Evolutionary conservation across 805 yeast species (phyloP).

Genomic region (Blastobotrys parvus): DNA sequence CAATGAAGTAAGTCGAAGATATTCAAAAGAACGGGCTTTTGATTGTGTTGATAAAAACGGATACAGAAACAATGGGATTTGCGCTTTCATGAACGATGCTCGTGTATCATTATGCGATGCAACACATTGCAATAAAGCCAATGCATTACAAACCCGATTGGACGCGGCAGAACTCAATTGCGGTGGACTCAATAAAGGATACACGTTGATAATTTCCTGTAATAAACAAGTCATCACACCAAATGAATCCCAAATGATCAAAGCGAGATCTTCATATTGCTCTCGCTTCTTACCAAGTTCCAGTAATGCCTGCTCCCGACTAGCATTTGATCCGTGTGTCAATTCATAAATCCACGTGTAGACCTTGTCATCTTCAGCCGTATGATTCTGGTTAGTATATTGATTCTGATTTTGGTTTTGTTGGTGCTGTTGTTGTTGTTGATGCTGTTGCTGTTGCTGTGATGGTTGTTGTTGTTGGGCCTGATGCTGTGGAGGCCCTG

Average conservation of each 20-base stretch:
- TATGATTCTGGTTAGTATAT: constrained; percentile 6
- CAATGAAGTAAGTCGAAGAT: constrained; percentile 80
- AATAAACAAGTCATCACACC: constrained; percentile 91
- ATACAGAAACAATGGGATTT: constrained; percentile 83
- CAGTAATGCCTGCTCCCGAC: constrained; percentile 84
- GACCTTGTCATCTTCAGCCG: constrained; percentile 67
- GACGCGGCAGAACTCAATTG: constrained; percentile 76
- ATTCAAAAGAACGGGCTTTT: constrained; percentile 88
- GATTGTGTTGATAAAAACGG: constrained; percentile 91
- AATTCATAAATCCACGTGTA: constrained; percentile 86
- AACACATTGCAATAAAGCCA: constrained; percentile 90
- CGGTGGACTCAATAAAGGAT: constrained; percentile 85
- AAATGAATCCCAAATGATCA: constrained; percentile 90
- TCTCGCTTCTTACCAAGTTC: constrained; percentile 93
- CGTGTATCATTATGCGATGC: constrained; percentile 93
- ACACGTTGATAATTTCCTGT: constrained; percentile 84
- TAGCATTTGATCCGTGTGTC: constrained; percentile 63
- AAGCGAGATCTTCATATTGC: constrained; percentile 86
- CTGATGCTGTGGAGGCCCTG: not conserved
- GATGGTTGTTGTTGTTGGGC: not conserved
- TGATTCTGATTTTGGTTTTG: constrained; percentile 3
- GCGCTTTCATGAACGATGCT: constrained; percentile 75
- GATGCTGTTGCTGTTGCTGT: constrained; percentile 6
- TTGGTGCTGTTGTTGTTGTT: constrained; percentile 7
- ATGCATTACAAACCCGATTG: constrained; percentile 90